Base-by-base conservation (phyloP, 805 yeast species). In the Kuraishia borneana region DNA sequence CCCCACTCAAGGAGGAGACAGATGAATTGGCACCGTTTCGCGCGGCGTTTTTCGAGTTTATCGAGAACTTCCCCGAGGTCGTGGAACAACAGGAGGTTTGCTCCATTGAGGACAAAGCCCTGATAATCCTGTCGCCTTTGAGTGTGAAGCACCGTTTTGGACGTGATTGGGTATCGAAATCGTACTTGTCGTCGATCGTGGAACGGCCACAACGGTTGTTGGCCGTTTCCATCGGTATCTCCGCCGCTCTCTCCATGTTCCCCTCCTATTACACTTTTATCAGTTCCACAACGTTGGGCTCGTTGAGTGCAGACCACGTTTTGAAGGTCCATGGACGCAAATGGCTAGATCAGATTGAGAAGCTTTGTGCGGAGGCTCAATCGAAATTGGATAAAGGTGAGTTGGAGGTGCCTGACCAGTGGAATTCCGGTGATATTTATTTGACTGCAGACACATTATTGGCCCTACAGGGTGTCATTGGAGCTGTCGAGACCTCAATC, bases 351-450 rank as follows among this genome's bases (percentile, higher is more conserved):
- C 61, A 68, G 38, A 54, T 83, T 16, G 57, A 66, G 36, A 67
- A 70, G 34, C 51, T 82, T 14, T 81, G 92, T 50, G 48, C 60
- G 14, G 72, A 66, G 18, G 71, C 83, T n/a, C 68, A 67, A 31
- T 61, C 49, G 1, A 76, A 76, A 47, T 58, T 82, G 29, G 54
- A 53, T 7, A 53, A 61, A 1, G 70, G 72, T 14, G 61, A 73
- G 45, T 45, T 83, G 3, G 95, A 83, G 53, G 85, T 83, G 2
- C 94, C 94, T 1, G 78, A 70, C 5, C 70, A 69, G 26, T 83
- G 94, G 94, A 81, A 82, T 39, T 68, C 81, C 2, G 92, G 92
- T 10, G 95, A 83, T 48, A 81, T 84, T 21, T 83, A 83, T 49
- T 50, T 83, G 34, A 70, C 77, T 3, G 73, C 76, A 14, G 68